phyloP scores from a whole-genome alignment of 768 basidiomycete species.

The Albatrellus ellisii region DNA sequence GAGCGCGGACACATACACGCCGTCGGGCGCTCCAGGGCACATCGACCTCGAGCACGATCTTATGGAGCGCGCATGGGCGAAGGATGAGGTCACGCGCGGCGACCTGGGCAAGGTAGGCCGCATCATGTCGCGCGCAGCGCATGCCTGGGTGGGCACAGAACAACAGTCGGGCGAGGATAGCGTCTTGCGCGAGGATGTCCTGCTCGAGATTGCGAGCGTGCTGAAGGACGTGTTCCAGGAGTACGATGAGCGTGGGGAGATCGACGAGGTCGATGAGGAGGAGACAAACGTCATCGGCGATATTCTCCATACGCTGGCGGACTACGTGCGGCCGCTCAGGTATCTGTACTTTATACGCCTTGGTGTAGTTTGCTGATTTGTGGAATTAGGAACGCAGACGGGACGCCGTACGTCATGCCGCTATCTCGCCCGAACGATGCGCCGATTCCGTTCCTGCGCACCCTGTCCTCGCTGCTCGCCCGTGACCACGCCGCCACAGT shows the following conservation, averaged over 20 bases:
- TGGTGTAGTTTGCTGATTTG: background rate
- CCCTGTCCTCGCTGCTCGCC: slow-evolving; percentile 47
- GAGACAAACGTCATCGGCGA: slow-evolving; percentile 54
- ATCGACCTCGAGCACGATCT: slow-evolving; percentile 49
- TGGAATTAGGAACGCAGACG: slow-evolving; percentile 37
- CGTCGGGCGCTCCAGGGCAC: slow-evolving; percentile 44
- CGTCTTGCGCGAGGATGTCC: slow-evolving; percentile 24
- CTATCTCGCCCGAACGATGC: slow-evolving; percentile 40
- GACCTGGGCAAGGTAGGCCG: slow-evolving; percentile 47
- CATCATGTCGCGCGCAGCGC: slow-evolving; percentile 38
- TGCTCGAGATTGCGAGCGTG: slow-evolving; percentile 59
- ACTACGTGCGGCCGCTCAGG: slow-evolving; percentile 46
- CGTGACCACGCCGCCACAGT: slow-evolving; percentile 41
- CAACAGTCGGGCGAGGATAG: slow-evolving; percentile 15
- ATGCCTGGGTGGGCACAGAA: slow-evolving; percentile 39
- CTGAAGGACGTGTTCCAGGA: slow-evolving; percentile 65
- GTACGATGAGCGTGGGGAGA: slow-evolving; percentile 35
- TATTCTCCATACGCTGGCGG: slow-evolving; percentile 42
- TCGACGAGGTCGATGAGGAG: slow-evolving; percentile 61
- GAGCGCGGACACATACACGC: slow-evolving; percentile 37
- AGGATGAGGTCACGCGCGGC: slow-evolving; percentile 54
- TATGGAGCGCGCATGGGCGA: slow-evolving; percentile 64
- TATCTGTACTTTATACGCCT: slow-evolving; percentile 21
- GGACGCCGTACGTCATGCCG: slow-evolving; percentile 34
- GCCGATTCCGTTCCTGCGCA: slow-evolving; percentile 46